phyloP scores from a whole-genome alignment of 805 yeast species.

The Cyberlindnera euphorbiae region DNA sequence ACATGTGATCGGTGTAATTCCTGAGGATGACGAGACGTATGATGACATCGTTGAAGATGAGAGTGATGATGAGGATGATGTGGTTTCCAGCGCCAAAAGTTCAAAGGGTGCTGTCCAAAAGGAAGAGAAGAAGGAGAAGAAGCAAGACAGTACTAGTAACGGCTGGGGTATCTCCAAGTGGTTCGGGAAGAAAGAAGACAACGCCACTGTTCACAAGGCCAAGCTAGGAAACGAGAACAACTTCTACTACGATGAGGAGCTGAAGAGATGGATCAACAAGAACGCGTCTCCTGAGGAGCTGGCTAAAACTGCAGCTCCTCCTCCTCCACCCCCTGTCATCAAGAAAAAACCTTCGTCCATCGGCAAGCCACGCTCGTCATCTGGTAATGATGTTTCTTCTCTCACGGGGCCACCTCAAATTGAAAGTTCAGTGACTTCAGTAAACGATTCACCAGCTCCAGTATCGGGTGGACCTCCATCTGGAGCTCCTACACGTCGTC shows the following conservation, averaged over 20 bases:
- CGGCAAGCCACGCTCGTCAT: constrained; percentile 36
- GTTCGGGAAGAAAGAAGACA: constrained; percentile 57
- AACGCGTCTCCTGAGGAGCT: constrained; percentile 64
- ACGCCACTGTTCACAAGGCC: constrained; percentile 75
- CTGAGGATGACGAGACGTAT: constrained; percentile 41
- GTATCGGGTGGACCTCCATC: constrained; percentile 17
- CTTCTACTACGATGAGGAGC: constrained; percentile 77
- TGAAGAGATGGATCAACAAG: constrained; percentile 82
- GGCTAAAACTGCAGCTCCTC: constrained; percentile 55
- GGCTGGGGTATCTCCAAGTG: constrained; percentile 47
- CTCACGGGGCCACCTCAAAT: constrained; percentile 3
- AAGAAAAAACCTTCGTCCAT: constrained; percentile 30
- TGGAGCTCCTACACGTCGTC: background rate
- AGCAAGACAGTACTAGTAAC: constrained; percentile 10
- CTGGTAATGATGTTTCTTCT: constrained; percentile 19
- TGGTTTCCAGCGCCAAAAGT: constrained; percentile 26
- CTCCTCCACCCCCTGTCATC: constrained; percentile 45
- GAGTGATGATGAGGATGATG: constrained; percentile 34
- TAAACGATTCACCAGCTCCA: constrained; percentile 1
- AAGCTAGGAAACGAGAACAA: constrained; percentile 72
- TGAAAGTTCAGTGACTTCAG: constrained; percentile 5
- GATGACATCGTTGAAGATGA: constrained; percentile 41
- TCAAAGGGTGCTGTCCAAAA: no score
- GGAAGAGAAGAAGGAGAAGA: constrained; percentile 18
- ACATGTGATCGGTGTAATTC: constrained; percentile 15